Base-by-base conservation (phyloP, 768 basidiomycete genomes). In the Lactarius sp. region DNA sequence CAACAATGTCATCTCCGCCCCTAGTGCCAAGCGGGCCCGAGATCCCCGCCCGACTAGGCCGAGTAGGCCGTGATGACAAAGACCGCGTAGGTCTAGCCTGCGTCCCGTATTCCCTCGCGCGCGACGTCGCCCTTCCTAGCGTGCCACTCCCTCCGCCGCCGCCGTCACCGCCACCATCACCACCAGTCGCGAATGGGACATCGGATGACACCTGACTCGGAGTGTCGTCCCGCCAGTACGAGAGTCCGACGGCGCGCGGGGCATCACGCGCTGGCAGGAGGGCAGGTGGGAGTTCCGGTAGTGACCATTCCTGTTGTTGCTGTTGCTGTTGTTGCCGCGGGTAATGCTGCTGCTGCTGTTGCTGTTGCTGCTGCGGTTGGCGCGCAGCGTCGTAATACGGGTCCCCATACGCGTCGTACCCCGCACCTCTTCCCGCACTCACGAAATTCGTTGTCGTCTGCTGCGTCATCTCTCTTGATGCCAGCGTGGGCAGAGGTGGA, bases 21-120 rank as follows among this genome's bases (percentile, higher is more conserved):
- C 36, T 18, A n/a, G 27, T 33, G 9, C 71, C 70, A 65, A 71
- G 71, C 67, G 68, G 55, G 14, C 69, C 69, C 12, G 69, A 70
- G 47, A 72, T 59, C 46, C 61, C 36, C 36, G 36, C 6, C 46
- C 46, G 66, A 69, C 36, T 70, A 69, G n/a, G 27, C 27, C 27
- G 27, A 27, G 2, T 3, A 27, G 27, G 27, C 27, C 27, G 27
- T 27, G 27, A 27, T 27, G 27, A 27, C 27, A 27, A 27, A 3
- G 27, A 27, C 27, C 27, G 27, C 3, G 27, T 27, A 3, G 27
- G 27, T 27, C 27, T 2, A 27, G 27, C 27, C 27, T 27, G 27
- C 27, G 27, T 27, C 27, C 12, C 42, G 14, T 44, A 12, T n/a
- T 44, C 42, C 18, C 42, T 44, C 10, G 42, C 14, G 14, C 42